Conservation (phyloP, 352 stramenopile genomes). For the Globisporangium yorkense region DNA sequence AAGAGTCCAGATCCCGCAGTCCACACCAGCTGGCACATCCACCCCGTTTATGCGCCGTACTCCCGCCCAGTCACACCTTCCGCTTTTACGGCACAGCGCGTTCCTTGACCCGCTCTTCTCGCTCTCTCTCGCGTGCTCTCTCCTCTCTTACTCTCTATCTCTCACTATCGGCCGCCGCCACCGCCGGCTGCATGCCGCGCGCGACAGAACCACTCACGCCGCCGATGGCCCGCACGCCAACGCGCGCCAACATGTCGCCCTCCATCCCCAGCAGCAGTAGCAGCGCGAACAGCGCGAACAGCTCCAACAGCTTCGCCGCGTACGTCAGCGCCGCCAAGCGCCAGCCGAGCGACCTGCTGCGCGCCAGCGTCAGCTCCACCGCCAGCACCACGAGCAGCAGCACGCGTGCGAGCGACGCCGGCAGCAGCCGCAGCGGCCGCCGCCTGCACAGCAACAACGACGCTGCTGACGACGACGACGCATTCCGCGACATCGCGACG, state of each 20-base stretch:
- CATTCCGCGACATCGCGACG: conserved; percentile 7
- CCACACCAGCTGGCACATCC: neutral
- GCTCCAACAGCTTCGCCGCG: conserved; percentile 4
- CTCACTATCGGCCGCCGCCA: neutral
- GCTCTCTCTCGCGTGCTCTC: neutral
- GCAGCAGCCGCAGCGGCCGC: conserved; percentile 2
- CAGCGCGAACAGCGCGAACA: no score
- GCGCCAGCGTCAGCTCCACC: conserved; percentile 12
- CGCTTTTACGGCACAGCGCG: neutral
- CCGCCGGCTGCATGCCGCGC: neutral
- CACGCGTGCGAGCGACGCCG: conserved; percentile 9
- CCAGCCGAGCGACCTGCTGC: conserved; percentile 6
- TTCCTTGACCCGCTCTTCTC: neutral
- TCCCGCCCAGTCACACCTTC: no score
- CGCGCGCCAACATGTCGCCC: neutral
- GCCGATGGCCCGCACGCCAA: no score
- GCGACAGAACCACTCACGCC: neutral
- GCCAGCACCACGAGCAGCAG: conserved; percentile 17
- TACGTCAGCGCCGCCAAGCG: conserved; percentile 10
- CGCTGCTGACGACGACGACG: neutral
- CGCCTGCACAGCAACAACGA: neutral
- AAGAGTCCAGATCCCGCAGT: neutral
- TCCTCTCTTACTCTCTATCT: neutral
- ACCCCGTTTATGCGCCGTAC: neutral
- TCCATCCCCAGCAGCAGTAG: neutral